Conservation (phyloP, 345 rosid species). For the Lenwebbia sp. region DNA sequence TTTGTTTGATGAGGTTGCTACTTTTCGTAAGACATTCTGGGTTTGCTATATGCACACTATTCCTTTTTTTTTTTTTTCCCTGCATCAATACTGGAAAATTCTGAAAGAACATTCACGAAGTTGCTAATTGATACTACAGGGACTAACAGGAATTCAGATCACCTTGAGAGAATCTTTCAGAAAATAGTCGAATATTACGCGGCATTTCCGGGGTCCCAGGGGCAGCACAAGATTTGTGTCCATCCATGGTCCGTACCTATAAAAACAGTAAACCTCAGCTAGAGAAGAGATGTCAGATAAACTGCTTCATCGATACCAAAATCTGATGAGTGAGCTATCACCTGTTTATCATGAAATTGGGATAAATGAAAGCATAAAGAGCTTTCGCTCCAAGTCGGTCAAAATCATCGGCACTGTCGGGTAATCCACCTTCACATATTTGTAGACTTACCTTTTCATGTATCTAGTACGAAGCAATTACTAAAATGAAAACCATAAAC, state of each 20-base stretch:
- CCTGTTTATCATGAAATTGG: constrained; percentile 96
- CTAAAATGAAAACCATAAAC: neutral
- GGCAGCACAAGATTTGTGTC: constrained; percentile 87
- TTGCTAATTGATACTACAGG: neutral
- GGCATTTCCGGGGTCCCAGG: constrained; percentile 60
- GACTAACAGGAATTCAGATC: neutral
- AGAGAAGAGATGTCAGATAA: neutral
- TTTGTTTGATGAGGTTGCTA: neutral
- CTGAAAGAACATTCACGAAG: neutral
- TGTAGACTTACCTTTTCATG: constrained; percentile 79
- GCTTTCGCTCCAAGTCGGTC: constrained; percentile 74
- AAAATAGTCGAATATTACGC: constrained; percentile 78
- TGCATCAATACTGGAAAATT: neutral
- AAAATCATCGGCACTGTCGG: constrained; percentile 18
- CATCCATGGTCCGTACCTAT: constrained; percentile 96
- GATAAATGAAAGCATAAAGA: constrained; percentile 75
- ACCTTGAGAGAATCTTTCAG: constrained; percentile 61
- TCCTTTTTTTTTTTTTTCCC: neutral
- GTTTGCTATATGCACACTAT: neutral
- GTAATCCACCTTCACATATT: constrained; percentile 53
- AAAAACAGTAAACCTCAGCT: neutral
- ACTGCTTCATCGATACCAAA: neutral
- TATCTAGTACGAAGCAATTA: constrained; percentile 20
- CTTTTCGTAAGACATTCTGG: neutral
- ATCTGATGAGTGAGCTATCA: constrained; percentile 2